Percentiles rank a stretch among this genome's conserved stretches.
These are phyloP conservation scores for Skeletonema tropicum DNA, from an alignment of 108 stramenopile genomes.

Conservation along the genomic window DNA sequence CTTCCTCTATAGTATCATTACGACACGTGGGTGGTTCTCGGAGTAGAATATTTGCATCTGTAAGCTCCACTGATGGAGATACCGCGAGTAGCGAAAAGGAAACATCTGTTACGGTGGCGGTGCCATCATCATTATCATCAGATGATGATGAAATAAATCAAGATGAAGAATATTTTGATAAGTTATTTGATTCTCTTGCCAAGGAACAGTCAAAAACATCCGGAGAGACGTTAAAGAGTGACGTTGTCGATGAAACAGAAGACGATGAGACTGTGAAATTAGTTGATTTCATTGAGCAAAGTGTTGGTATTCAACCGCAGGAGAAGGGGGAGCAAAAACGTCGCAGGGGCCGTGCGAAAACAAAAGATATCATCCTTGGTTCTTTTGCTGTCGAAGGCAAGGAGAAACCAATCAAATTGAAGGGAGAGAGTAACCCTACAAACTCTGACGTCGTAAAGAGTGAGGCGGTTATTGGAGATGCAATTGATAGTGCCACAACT, in stretches of 20 bases:
- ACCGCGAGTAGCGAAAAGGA: slow-evolving; percentile 11
- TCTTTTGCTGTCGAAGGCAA: slow-evolving; percentile 12
- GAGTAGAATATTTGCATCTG: not conserved
- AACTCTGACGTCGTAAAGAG: not conserved
- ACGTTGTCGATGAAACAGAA: slow-evolving; percentile 1
- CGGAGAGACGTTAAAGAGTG: not conserved
- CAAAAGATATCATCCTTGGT: slow-evolving; percentile 7
- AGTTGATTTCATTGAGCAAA: slow-evolving; percentile 50
- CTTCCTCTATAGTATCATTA: not conserved
- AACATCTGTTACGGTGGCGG: not conserved
- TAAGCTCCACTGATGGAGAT: slow-evolving; percentile 16
- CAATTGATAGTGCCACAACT: not conserved
- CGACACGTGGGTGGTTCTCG: not conserved
- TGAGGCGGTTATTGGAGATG: not conserved
- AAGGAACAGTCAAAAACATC: not conserved
- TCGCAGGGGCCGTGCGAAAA: slow-evolving; percentile 5
- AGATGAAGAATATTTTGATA: slow-evolving; percentile 28
- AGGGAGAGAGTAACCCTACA: not conserved
- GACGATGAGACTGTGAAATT: slow-evolving; percentile 20
- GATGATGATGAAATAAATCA: slow-evolving; percentile 14
- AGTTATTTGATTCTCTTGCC: slow-evolving; percentile 18
- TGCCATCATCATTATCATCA: not conserved
- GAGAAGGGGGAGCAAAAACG: slow-evolving; percentile 13
- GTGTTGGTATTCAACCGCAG: slow-evolving; percentile 27
- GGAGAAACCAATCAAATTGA: slow-evolving; percentile 10